A percentile compares a stretch with the other conserved stretches of the same genome.
Conservation (phyloP, 2,329 filamentous ascomycete genomes). For the Plenodomus lindquistii region DNA sequence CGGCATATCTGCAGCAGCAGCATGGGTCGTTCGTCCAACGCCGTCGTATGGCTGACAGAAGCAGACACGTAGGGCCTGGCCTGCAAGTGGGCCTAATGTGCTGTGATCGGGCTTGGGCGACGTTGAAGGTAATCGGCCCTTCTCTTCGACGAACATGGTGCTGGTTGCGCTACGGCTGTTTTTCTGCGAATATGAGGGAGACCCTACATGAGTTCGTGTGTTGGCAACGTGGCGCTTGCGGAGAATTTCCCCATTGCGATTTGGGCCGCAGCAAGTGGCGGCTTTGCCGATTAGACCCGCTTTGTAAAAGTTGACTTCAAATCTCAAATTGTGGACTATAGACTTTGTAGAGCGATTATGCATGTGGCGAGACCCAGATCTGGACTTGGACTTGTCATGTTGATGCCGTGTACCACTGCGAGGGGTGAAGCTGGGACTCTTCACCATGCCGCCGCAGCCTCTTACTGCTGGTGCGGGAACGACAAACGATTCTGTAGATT, state of each 20-base stretch:
- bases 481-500: slow-evolving; percentile 14
- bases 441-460: slow-evolving; percentile 35
- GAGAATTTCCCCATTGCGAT: slow-evolving; percentile 12
- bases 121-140: not conserved
- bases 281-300: slow-evolving; percentile 14
- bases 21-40: slow-evolving; percentile 10
- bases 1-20: slow-evolving; percentile 1
- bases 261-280: slow-evolving; percentile 11
- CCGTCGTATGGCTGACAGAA: slow-evolving; percentile 44
- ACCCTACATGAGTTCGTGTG: not conserved
- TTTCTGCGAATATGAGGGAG: not conserved
- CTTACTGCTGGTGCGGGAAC: slow-evolving; percentile 16
- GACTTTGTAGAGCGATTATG: slow-evolving; percentile 6
- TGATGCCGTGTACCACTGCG: slow-evolving; percentile 13
- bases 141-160: not conserved
- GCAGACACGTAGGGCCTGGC: slow-evolving; percentile 34
- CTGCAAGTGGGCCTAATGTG: slow-evolving; percentile 16
- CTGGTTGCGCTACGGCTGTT: not conserved
- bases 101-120: not conserved
- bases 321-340: slow-evolving; percentile 10
- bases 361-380: not conserved
- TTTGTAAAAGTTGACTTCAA: slow-evolving; percentile 17
- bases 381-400: slow-evolving; percentile 5
- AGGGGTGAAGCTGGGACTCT: slow-evolving; percentile 21
- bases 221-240: slow-evolving; percentile 11